A percentile compares a stretch with the other conserved stretches of the same genome.
These are phyloP conservation scores for Botrytis medusae DNA, from an alignment of 2,329 filamentous ascomycete species.

Conservation along the genomic window DNA sequence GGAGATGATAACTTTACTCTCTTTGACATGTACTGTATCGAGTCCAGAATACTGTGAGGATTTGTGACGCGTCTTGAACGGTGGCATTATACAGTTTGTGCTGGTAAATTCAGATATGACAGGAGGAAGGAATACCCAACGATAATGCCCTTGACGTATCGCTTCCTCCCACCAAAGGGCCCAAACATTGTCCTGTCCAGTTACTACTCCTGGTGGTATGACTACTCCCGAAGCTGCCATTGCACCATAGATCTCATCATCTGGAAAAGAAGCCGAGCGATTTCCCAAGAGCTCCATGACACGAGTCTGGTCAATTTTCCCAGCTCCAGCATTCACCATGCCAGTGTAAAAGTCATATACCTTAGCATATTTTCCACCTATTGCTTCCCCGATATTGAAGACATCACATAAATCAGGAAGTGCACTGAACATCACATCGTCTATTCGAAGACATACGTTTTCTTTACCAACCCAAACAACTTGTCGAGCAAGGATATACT, in stretches of 20 bases:
- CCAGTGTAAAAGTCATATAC: constrained; percentile 14
- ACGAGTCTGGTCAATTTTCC: constrained; percentile 14
- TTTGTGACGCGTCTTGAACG: constrained; percentile 9
- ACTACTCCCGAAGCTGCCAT: constrained; percentile 20
- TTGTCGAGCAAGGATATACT: constrained; percentile 16
- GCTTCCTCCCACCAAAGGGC: constrained; percentile 19
- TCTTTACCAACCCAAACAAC: constrained; percentile 18
- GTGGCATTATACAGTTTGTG: constrained; percentile 10
- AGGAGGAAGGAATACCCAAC: constrained; percentile 17
- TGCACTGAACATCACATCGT: neutral
- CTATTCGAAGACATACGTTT: neutral
- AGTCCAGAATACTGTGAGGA: constrained; percentile 7
- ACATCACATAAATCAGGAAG: constrained; percentile 8
- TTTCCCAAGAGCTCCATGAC: constrained; percentile 21
- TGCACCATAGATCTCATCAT: constrained; percentile 19
- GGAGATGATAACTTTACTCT: neutral
- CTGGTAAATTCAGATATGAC: neutral
- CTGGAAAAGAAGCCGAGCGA: constrained; percentile 16
- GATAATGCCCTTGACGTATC: constrained; percentile 13
- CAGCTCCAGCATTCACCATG: constrained; percentile 15
- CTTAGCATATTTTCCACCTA: constrained; percentile 14
- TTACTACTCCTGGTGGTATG: constrained; percentile 5
- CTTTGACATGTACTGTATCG: neutral
- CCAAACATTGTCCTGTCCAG: constrained; percentile 14
- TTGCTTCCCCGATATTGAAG: neutral